These are phyloP conservation scores for Naganishia antarctica DNA, from an alignment of 768 basidiomycete species.

Conservation along the genomic window DNA sequence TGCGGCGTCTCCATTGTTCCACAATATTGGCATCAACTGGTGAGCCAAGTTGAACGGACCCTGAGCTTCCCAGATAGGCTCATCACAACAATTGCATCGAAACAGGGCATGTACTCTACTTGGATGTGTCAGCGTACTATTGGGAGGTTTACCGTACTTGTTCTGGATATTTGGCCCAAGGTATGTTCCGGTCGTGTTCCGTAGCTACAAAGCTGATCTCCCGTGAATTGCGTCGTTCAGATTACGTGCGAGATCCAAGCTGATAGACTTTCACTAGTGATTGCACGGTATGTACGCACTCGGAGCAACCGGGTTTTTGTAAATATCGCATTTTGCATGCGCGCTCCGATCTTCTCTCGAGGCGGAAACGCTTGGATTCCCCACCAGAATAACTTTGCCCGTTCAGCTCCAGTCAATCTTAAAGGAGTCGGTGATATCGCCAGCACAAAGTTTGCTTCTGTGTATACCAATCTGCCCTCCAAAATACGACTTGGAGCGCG, in stretches of 20 bases:
- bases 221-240: not conserved
- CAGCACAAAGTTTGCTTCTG: no score
- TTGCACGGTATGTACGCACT: no score
- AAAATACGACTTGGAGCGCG: no score
- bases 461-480: no score
- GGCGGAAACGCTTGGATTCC: no score
- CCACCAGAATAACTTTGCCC: no score
- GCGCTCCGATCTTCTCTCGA: no score
- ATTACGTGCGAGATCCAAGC: slow-evolving; percentile 21
- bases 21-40: slow-evolving; percentile 24
- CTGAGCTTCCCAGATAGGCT: not conserved
- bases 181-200: not conserved
- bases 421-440: no score
- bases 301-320: no score
- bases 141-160: slow-evolving; percentile 24
- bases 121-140: slow-evolving; percentile 15
- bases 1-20: slow-evolving; percentile 21
- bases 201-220: not conserved
- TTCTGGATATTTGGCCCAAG: slow-evolving; percentile 25
- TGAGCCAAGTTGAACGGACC: not conserved
- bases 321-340: no score
- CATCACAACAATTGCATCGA: not conserved
- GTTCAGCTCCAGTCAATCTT: no score
- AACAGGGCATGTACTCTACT: slow-evolving; percentile 24
- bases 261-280: slow-evolving; percentile 24